Evolutionary conservation across 2,329 filamentous ascomycete species (phyloP).

Genomic region (Ophiocordyceps robertsii): DNA sequence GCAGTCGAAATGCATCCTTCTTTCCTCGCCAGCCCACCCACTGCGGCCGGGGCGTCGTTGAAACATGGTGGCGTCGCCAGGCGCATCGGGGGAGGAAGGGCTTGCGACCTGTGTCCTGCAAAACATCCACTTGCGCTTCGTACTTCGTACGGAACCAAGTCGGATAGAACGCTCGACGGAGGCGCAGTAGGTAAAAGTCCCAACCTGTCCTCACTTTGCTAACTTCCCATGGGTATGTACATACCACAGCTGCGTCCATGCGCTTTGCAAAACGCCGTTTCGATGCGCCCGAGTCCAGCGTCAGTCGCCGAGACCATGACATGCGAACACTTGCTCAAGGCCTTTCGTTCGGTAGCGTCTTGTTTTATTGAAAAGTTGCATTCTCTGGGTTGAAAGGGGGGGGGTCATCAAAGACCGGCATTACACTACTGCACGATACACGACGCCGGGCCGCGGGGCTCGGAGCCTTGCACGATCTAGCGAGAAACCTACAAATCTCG

Average conservation of each 20-base stretch:
- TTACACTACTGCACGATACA: not conserved
- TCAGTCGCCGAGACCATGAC: too few relatives aligned
- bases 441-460: not conserved
- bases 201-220: too few relatives aligned
- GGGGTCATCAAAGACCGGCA: not conserved
- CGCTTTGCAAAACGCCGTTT: too few relatives aligned
- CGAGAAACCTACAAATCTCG: too few relatives aligned
- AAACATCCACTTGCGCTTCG: not conserved
- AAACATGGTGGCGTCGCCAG: conserved; percentile 13
- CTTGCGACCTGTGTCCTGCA: conserved; percentile 1
- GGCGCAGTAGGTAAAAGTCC: too few relatives aligned
- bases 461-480: not conserved
- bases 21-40: too few relatives aligned
- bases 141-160: not conserved
- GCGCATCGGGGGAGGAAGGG: not conserved
- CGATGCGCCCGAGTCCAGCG: too few relatives aligned
- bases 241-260: too few relatives aligned
- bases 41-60: conserved; percentile 5
- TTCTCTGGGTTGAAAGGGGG: not conserved
- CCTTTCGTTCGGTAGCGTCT: not conserved
- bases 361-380: not conserved
- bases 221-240: too few relatives aligned
- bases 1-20: too few relatives aligned
- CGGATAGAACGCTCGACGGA: not conserved
- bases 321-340: not conserved